These are phyloP conservation scores for Penicillium coffeae DNA, from an alignment of 495 filamentous ascomycete species.

Conservation along the genomic window DNA sequence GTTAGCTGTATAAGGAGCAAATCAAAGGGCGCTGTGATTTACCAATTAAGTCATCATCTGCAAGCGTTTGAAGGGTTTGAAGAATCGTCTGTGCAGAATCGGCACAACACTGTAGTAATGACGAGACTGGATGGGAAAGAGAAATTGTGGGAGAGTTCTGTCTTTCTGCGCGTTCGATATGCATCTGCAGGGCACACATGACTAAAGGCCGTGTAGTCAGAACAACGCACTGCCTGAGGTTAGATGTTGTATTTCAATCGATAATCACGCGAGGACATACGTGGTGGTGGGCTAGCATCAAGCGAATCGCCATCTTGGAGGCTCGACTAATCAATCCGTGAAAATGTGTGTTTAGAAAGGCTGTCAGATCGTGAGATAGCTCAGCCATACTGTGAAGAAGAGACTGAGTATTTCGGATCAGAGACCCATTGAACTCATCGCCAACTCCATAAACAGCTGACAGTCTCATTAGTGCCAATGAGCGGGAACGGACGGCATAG, in stretches of 20 bases:
- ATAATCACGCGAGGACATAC: constrained; percentile 7
- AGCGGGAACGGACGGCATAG: not conserved
- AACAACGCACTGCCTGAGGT: constrained; percentile 23
- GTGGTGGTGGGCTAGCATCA: constrained; percentile 32
- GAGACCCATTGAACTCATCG: constrained; percentile 20
- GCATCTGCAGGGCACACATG: constrained; percentile 32
- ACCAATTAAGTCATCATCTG: constrained; percentile 30
- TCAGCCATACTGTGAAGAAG: constrained; percentile 26
- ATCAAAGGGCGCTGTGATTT: not conserved
- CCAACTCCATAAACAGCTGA: constrained; percentile 29
- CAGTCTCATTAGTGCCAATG: not conserved
- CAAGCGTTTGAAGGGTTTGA: constrained; percentile 27
- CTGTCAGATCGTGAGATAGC: constrained; percentile 25
- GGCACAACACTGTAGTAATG: constrained; percentile 29
- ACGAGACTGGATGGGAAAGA: constrained; percentile 21
- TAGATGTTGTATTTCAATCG: not conserved
- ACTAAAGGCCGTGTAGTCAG: constrained; percentile 30
- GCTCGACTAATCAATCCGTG: constrained; percentile 27
- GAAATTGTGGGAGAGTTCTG: constrained; percentile 17
- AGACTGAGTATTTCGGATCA: constrained; percentile 28
- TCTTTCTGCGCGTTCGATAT: constrained; percentile 23
- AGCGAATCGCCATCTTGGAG: constrained; percentile 28
- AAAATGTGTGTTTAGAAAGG: constrained; percentile 24
- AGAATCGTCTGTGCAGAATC: constrained; percentile 32
- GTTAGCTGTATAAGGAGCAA: too few relatives aligned